Conservation (phyloP, 2,329 filamentous ascomycete species). For the Zalaria sp. region DNA sequence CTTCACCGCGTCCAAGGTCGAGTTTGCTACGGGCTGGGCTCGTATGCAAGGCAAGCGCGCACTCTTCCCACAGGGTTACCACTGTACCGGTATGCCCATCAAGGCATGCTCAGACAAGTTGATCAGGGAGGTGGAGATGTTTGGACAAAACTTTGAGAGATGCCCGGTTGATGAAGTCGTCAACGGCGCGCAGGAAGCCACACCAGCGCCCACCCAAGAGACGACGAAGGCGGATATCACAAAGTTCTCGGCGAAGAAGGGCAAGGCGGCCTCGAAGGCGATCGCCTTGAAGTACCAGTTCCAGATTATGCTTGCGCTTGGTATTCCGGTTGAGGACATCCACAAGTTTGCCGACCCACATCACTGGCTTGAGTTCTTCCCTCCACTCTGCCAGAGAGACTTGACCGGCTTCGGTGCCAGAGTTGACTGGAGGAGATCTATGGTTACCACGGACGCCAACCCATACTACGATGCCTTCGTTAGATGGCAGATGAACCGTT, state of each 20-base stretch:
- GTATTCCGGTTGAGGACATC: conserved; percentile 77
- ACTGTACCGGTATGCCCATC: conserved; percentile 96
- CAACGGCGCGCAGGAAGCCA: conserved; percentile 31
- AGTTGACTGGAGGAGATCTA: conserved; percentile 84
- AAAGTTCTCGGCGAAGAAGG: conserved; percentile 87
- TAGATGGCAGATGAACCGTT: conserved; percentile 89
- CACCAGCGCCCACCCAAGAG: conserved; percentile 48
- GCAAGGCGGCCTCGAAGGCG: conserved; percentile 79
- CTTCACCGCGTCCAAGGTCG: conserved; percentile 84
- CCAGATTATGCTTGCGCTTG: conserved; percentile 85
- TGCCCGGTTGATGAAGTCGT: conserved; percentile 47
- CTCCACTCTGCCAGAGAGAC: conserved; percentile 64
- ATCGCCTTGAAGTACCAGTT: conserved; percentile 94
- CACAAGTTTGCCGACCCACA: conserved; percentile 84
- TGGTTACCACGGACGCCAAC: conserved; percentile 93
- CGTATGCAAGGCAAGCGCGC: conserved; percentile 81
- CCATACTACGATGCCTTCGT: conserved; percentile 95
- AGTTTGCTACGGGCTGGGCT: conserved; percentile 77
- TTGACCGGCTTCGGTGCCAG: conserved; percentile 71
- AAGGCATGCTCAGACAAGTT: conserved; percentile 96
- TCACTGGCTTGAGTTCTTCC: conserved; percentile 88
- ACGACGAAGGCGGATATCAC: conserved; percentile 65
- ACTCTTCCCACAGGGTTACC: conserved; percentile 85
- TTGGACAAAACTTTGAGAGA: conserved; percentile 71
- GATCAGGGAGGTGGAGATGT: conserved; percentile 73